These are phyloP conservation scores for Trichoderma aggressivum DNA, from an alignment of 2,329 filamentous ascomycete species.

Conservation along the genomic window DNA sequence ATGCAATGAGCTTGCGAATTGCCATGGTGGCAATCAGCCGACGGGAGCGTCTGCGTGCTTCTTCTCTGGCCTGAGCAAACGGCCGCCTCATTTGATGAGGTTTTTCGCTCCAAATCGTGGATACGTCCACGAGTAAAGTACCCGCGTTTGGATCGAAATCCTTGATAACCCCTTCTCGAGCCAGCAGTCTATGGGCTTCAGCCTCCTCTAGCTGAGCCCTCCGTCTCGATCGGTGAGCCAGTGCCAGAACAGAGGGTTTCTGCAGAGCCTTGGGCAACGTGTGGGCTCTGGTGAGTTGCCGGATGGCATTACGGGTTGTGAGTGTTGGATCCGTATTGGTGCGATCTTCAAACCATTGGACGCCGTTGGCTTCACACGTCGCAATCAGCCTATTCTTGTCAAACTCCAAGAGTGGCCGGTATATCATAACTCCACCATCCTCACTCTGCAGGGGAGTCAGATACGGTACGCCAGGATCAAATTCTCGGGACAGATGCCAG, in stretches of 20 bases:
- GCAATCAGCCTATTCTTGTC: conserved; percentile 69
- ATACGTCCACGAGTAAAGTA: conserved; percentile 46
- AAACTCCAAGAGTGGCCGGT: conserved; percentile 68
- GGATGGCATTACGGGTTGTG: conserved; percentile 77
- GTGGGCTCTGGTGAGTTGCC: conserved; percentile 58
- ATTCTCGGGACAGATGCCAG: conserved; percentile 22
- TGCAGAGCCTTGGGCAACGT: conserved; percentile 67
- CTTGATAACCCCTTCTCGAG: conserved; percentile 43
- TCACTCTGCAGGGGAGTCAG: conserved; percentile 47
- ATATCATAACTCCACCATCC: conserved; percentile 61
- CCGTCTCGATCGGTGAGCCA: conserved; percentile 52
- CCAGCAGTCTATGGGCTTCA: conserved; percentile 55
- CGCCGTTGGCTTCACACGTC: conserved; percentile 64
- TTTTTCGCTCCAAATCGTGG: conserved; percentile 27
- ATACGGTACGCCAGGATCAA: conserved; percentile 29
- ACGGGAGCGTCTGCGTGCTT: conserved; percentile 33
- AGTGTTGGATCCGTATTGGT: conserved; percentile 77
- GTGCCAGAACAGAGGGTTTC: conserved; percentile 58
- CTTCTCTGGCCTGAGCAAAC: conserved; percentile 25
- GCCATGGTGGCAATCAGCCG: conserved; percentile 45
- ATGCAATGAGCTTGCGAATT: conserved; percentile 46
- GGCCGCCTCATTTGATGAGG: conserved; percentile 20
- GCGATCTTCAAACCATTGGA: conserved; percentile 78
- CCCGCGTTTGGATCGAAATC: conserved; percentile 48
- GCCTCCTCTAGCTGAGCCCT: conserved; percentile 45